Evolutionary conservation across 1,284 basidiomycete species (phyloP).

Genomic region (Athelia psychrophila): DNA sequence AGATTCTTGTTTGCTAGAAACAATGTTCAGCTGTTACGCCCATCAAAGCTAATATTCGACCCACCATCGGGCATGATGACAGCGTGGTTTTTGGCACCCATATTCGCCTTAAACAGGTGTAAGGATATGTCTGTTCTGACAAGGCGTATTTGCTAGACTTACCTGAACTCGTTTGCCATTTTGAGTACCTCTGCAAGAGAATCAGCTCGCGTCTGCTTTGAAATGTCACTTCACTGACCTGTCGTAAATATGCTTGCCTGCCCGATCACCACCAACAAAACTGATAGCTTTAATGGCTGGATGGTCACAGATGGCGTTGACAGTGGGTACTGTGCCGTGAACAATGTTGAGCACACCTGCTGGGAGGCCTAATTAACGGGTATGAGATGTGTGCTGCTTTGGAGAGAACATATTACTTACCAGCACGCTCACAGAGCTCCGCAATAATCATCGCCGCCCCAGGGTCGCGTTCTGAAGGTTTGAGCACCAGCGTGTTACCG

Average conservation of each 20-base stretch:
- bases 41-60: slow-evolving; percentile 9
- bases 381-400: slow-evolving; percentile 2
- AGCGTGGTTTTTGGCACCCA: slow-evolving; percentile 97
- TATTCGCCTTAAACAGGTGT: slow-evolving; percentile 60
- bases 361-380: slow-evolving; percentile 58
- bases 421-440: slow-evolving; percentile 87
- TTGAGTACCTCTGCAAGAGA: slow-evolving; percentile 58
- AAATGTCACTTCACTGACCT: slow-evolving; percentile 40
- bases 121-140: slow-evolving; percentile 2
- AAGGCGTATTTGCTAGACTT: slow-evolving; percentile 7
- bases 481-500: slow-evolving; percentile 93
- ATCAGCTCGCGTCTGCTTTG: slow-evolving; percentile 8
- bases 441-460: slow-evolving; percentile 98
- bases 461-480: slow-evolving; percentile 95
- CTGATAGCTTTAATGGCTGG: slow-evolving; percentile 91
- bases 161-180: slow-evolving; percentile 93
- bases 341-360: slow-evolving; percentile 86
- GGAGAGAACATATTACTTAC: slow-evolving; percentile 23
- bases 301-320: slow-evolving; percentile 94
- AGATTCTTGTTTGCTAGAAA: slow-evolving; percentile 87
- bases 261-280: slow-evolving; percentile 95
- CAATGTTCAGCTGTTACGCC: background rate
- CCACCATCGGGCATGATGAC: slow-evolving; percentile 93
- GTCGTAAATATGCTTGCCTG: slow-evolving; percentile 93
- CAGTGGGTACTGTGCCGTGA: slow-evolving; percentile 86